A percentile compares a stretch with the other conserved stretches of the same genome.
phyloP scores from a whole-genome alignment of 805 yeast species.

The Zygosaccharomyces lentus region DNA sequence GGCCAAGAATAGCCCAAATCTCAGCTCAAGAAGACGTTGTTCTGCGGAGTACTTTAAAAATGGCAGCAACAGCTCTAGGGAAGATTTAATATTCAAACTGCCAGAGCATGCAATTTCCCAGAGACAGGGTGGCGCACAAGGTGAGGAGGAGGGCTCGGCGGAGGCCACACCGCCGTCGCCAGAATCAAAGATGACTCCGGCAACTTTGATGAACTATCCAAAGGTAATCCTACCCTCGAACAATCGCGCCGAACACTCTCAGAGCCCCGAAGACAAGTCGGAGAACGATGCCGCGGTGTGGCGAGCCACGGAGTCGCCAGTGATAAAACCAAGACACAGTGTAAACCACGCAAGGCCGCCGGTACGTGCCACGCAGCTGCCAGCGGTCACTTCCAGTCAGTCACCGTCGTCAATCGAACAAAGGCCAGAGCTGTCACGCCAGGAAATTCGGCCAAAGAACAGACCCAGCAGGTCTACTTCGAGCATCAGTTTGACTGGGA shows the following conservation, averaged over 20 bases:
- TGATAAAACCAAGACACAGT: conserved; percentile 20
- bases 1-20: conserved; percentile 33
- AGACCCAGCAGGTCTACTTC: conserved; percentile 8
- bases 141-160: conserved; percentile 10
- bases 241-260: conserved; percentile 28
- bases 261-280: conserved; percentile 18
- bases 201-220: conserved; percentile 27
- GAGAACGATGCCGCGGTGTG: conserved; percentile 10
- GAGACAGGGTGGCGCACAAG: conserved; percentile 5
- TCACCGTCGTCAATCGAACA: neutral
- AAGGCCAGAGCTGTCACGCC: neutral
- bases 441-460: conserved; percentile 2
- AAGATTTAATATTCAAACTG: conserved; percentile 26
- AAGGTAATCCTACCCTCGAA: conserved; percentile 27
- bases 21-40: conserved; percentile 17
- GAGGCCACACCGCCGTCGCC: conserved; percentile 10
- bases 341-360: conserved; percentile 2
- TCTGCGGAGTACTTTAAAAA: conserved; percentile 13
- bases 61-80: conserved; percentile 20
- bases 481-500: conserved; percentile 5
- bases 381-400: neutral
- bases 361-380: neutral
- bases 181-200: conserved; percentile 15
- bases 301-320: conserved; percentile 30
- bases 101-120: conserved; percentile 27